Conservation (phyloP, 1,284 basidiomycete species). For the Lignosus rhinocerotis region DNA sequence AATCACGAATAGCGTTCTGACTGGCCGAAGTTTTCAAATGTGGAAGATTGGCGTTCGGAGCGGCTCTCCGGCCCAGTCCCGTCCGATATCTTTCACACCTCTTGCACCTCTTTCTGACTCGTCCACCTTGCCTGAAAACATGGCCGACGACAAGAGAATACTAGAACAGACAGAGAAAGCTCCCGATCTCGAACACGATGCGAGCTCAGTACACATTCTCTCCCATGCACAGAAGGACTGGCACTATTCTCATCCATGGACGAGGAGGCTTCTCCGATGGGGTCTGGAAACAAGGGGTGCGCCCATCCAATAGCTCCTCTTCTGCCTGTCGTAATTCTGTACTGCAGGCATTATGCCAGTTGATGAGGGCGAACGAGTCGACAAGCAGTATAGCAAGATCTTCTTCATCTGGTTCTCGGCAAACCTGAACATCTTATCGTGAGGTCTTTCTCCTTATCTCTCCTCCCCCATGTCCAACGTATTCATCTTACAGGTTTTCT, state of each 20-base stretch:
- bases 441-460: conserved; percentile 32
- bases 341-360: conserved; percentile 55
- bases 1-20: no score
- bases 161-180: not conserved
- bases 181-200: conserved; percentile 21
- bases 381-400: conserved; percentile 66
- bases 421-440: conserved; percentile 78
- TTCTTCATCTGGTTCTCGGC: conserved; percentile 78
- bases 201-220: conserved; percentile 13
- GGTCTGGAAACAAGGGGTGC: conserved; percentile 31
- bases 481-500: conserved; percentile 55
- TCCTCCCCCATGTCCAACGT: not conserved
- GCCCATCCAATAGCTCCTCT: not conserved
- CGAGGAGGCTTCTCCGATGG: conserved; percentile 25
- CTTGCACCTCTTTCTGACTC: not conserved
- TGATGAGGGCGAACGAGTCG: conserved; percentile 49
- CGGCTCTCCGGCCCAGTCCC: no score
- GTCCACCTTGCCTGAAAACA: not conserved
- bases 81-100: not conserved
- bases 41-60: no score
- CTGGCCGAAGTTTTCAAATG: no score
- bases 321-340: not conserved
- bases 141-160: conserved; percentile 1
- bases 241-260: conserved; percentile 24
- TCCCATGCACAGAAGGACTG: conserved; percentile 18